Percentiles rank a stretch among this genome's conserved stretches.
Conservation (phyloP, 768 basidiomycete species). For the Galerina marginata region DNA sequence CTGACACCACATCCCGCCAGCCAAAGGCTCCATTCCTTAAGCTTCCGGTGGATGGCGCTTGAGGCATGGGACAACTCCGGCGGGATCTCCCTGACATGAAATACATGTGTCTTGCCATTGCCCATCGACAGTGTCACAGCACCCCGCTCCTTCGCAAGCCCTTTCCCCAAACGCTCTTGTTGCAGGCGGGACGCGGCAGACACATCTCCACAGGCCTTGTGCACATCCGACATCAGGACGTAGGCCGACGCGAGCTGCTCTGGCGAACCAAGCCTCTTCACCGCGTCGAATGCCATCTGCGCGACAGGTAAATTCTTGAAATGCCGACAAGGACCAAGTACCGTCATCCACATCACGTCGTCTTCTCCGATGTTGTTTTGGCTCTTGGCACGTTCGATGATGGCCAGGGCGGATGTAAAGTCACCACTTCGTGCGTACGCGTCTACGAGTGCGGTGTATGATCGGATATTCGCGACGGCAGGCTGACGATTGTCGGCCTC, state of each 20-base stretch:
- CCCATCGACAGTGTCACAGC: slow-evolving; percentile 28
- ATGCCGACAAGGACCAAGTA: slow-evolving; percentile 29
- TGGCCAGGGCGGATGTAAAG: slow-evolving; percentile 29
- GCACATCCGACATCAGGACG: slow-evolving; percentile 15
- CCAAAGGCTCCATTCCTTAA: slow-evolving; percentile 28
- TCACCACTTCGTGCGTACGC: slow-evolving; percentile 26
- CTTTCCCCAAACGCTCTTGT: too few species aligned
- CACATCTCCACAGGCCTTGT: too few species aligned
- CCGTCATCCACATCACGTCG: slow-evolving; percentile 31
- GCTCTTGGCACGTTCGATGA: slow-evolving; percentile 28
- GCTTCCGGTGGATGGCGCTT: slow-evolving; percentile 26
- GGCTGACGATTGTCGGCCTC: slow-evolving; percentile 10
- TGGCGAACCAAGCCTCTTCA: slow-evolving; percentile 28
- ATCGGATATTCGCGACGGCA: slow-evolving; percentile 1
- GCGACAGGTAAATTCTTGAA: slow-evolving; percentile 29
- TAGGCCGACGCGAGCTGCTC: slow-evolving; percentile 29
- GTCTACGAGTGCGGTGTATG: slow-evolving; percentile 30
- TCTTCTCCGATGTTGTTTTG: slow-evolving; percentile 26
- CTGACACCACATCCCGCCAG: slow-evolving; percentile 26
- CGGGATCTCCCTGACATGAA: slow-evolving; percentile 28
- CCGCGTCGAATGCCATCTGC: slow-evolving; percentile 26
- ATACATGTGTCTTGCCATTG: slow-evolving; percentile 29
- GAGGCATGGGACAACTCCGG: slow-evolving; percentile 22
- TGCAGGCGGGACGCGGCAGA: too few species aligned
- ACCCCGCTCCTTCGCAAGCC: slow-evolving; percentile 24